Evolutionary conservation across 495 filamentous ascomycete species (phyloP), one percentile per base, ranked within the genome.

Genomic region (Penicillium pulvis): DNA sequence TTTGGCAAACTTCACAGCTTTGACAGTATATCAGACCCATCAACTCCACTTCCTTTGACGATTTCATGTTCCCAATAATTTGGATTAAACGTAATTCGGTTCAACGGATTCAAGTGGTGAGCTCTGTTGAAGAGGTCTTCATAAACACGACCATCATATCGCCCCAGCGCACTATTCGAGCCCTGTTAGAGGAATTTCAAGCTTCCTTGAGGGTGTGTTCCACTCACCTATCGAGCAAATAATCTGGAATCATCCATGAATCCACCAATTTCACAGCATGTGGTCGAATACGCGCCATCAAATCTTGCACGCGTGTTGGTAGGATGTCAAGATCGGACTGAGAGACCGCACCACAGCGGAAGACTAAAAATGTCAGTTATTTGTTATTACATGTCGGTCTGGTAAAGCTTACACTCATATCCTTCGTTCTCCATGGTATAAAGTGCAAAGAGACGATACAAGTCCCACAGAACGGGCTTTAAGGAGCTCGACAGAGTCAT

Each of bases 31-130:
- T 35, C 49, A 10, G 39, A 68, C 67, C 51, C 67, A 61, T 59
- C 42, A 39, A 57, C 57, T 2, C 59, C 65, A 44, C 64, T 66
- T 20, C 77, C 79, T 58, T 73, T 74, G n/a, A 81, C 65, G 60
- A 81, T 75, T 61, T 81, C 78, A 52, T 79, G 77, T 43, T 74
- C 75, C 76, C 70, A 75, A 63, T 77, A 81, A 60, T 80, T 69
- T 4, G 71, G 71, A 56, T 81, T 80, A 61, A 81, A 77, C 0
- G 76, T 81, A 16, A 74, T 62, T 57, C 58, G 55, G 53, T 81
- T 80, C 53, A 82, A 59, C 4, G 78, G 77, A 56, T 82, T 81
- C 54, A 76, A 54, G 26, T 75, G 64, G 64, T 82, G 78, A 4
- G 76, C 77, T 5, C 73, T 59, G 41, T 79, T 71, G 58, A 70